Conservation (phyloP, 1,284 basidiomycete species). For the Ceratobasidium sp. region DNA sequence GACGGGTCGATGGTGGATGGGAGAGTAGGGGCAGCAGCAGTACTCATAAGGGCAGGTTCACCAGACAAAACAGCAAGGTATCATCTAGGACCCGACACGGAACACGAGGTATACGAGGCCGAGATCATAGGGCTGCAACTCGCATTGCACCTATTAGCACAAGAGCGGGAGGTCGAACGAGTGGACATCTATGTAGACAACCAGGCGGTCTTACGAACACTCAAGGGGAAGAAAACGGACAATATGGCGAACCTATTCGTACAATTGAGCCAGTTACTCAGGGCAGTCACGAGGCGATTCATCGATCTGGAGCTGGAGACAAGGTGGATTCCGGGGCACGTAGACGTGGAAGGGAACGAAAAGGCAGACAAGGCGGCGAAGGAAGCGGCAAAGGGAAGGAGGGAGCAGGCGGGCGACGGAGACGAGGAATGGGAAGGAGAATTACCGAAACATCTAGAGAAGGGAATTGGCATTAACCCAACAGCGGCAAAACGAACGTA, state of each 20-base stretch:
- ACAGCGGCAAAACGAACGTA: background rate
- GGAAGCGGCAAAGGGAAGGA: background rate
- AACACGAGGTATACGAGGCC: slow-evolving; percentile 38
- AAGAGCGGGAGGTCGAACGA: background rate
- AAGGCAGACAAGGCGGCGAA: slow-evolving; percentile 2
- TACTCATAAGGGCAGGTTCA: background rate
- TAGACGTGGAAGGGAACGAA: background rate
- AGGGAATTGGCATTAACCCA: background rate
- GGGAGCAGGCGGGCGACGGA: background rate
- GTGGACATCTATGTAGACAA: slow-evolving; percentile 13
- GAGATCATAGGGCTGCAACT: slow-evolving; percentile 18
- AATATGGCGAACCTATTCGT: background rate
- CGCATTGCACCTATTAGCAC: slow-evolving; percentile 9
- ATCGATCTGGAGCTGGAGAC: background rate
- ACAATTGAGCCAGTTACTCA: background rate
- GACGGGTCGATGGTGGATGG: slow-evolving; percentile 3
- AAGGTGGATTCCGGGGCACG: slow-evolving; percentile 2
- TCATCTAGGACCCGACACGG: background rate
- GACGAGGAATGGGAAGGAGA: too few species aligned
- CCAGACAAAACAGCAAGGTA: background rate
- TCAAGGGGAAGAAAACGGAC: background rate
- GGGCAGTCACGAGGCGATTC: background rate
- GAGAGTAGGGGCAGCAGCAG: background rate
- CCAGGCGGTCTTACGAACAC: slow-evolving; percentile 17
- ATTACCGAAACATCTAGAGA: background rate